These are phyloP conservation scores for Geotrichum cucujoidarum DNA, from an alignment of 1,139 yeast genomes.

Conservation along the genomic window DNA sequence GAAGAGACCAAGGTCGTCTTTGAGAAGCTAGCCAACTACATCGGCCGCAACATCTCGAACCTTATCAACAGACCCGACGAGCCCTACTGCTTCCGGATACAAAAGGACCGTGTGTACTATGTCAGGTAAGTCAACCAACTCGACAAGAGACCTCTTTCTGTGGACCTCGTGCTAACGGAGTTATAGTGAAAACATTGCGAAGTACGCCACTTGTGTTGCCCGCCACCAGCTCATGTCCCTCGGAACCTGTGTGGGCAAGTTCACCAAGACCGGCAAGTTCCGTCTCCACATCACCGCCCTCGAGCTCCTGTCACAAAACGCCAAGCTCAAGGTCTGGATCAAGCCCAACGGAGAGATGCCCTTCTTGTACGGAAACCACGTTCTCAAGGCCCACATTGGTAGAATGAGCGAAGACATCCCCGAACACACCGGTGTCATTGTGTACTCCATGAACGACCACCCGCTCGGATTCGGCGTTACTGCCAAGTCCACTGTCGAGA, in stretches of 20 bases:
- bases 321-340: conserved; percentile 93
- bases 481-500: conserved; percentile 87
- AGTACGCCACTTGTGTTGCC: conserved; percentile 83
- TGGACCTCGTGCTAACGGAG: conserved; percentile 4
- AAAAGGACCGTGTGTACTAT: conserved; percentile 93
- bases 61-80: conserved; percentile 83
- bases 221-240: conserved; percentile 86
- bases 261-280: conserved; percentile 96
- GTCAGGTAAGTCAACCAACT: conserved; percentile 47
- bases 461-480: conserved; percentile 96
- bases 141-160: no score
- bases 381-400: conserved; percentile 93
- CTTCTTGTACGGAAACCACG: conserved; percentile 91
- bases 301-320: conserved; percentile 75
- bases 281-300: conserved; percentile 91
- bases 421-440: conserved; percentile 93
- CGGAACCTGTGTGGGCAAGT: conserved; percentile 91
- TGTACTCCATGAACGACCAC: conserved; percentile 84
- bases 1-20: conserved; percentile 95
- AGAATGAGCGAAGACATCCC: conserved; percentile 97
- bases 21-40: conserved; percentile 92
- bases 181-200: conserved; percentile 65
- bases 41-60: conserved; percentile 88
- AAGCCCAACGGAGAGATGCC: conserved; percentile 99
- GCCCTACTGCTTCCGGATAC: conserved; percentile 92